Base-by-base conservation (phyloP, 257 asterid species). In the Ophiorrhiza pumila region DNA sequence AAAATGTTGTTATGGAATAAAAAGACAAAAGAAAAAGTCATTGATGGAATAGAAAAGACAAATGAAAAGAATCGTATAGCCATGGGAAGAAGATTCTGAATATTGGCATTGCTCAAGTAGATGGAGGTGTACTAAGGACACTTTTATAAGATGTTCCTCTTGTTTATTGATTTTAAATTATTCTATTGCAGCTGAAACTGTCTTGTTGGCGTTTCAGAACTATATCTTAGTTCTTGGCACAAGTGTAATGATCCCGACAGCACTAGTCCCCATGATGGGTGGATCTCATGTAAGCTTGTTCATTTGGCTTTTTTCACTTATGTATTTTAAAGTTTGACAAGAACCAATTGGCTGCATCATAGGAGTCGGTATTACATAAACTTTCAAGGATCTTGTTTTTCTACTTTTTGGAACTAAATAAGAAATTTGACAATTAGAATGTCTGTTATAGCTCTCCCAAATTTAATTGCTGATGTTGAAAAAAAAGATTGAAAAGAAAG, bases 211-310 rank as follows among this genome's bases (percentile, higher is more conserved):
- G 42, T 94, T 94, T 86, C 99, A 91, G 86, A 94, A 91, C 87
- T 91, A 94, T 87, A 86, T 94, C 68, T 78, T 94, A 78, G 89
- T 94, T 6, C 85, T 94, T 41, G 99, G 99, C 80, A 90, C 97
- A 55, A 94, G 96, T 74, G 97, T 90, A 68, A 91, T 94, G 98
- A 90, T 94, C 75, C 97, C 99, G n/a, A 80, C 99, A n/a, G 23
- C 80, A 59, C 96, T 94, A 17, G 99, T 94, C 72, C 95, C 96
- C 17, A 70, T 77, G 80, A 94, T 94, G 99, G 99, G 99, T 2
- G 99, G 99, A 82, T 83, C 86, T 37, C 90, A 94, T 82, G 99
- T 94, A 89, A 85, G 93, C 77, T 65, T 59, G 39, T 71, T 22
- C 42, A 49, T 50, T 60, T 45, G 14, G 22, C 63, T 53, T 32